Conservation (phyloP, 371 early-diverging fungal species). For the Sporodiniella umbellata region DNA sequence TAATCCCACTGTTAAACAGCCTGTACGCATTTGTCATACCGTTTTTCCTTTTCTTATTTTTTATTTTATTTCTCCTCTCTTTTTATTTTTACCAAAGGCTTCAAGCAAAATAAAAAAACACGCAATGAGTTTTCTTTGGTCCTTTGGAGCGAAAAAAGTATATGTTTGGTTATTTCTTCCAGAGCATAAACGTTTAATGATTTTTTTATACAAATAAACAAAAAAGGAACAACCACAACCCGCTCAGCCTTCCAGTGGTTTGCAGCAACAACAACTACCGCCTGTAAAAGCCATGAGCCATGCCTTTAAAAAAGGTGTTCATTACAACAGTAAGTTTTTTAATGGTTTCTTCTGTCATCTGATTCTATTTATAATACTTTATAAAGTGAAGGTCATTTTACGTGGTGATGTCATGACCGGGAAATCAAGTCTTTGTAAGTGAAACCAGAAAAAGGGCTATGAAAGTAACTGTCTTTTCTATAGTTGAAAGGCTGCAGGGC, state of each 20-base stretch:
- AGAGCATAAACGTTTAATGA: too few relatives aligned
- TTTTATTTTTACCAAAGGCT: too few relatives aligned
- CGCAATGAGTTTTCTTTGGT: conserved; percentile 42
- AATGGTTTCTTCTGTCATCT: too few relatives aligned
- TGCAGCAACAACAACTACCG: conserved; percentile 16
- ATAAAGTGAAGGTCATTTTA: conserved; percentile 67
- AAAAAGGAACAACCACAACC: conserved; percentile 17
- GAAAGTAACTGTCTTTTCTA: not conserved
- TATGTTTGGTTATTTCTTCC: not conserved
- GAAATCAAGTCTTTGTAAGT: conserved; percentile 61
- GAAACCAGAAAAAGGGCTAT: conserved; percentile 6
- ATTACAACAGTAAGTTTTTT: conserved; percentile 58
- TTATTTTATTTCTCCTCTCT: too few relatives aligned
- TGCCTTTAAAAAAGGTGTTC: conserved; percentile 50
- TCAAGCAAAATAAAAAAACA: not conserved
- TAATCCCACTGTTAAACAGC: too few relatives aligned
- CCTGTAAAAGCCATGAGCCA: conserved; percentile 45
- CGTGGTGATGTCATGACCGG: conserved; percentile 69
- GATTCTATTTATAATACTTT: too few relatives aligned
- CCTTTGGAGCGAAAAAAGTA: conserved; percentile 37
- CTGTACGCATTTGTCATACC: too few relatives aligned
- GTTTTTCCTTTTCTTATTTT: too few relatives aligned
- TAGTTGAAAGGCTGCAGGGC: conserved; percentile 63
- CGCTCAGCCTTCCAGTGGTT: conserved; percentile 6
- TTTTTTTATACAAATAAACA: too few relatives aligned